Evolutionary conservation across 176 grass and related monocot genomes (phyloP).

Genomic region (Dactylis glomerata): DNA sequence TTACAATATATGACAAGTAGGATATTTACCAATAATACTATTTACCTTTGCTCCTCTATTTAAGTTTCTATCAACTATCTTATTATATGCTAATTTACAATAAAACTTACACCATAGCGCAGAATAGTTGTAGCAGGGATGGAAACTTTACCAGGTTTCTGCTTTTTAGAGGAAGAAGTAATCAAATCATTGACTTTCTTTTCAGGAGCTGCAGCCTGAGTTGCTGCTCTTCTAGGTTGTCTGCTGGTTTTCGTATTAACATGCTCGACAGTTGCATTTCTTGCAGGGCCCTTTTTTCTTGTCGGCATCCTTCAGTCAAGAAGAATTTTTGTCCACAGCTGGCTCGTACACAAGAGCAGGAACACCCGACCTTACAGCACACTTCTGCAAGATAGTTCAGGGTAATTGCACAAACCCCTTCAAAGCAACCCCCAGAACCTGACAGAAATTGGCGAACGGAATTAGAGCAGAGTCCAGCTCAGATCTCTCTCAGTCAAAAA

Average conservation of each 20-base stretch:
- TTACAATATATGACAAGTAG: neutral
- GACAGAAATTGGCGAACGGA: neutral
- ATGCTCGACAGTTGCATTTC: conserved; percentile 49
- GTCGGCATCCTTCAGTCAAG: conserved; percentile 65
- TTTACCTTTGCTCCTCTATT: neutral
- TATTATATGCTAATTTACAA: neutral
- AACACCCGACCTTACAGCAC: neutral
- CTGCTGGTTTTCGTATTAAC: conserved; percentile 35
- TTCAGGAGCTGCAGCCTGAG: conserved; percentile 42
- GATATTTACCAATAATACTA: neutral
- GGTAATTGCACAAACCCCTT: neutral
- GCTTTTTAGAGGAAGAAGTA: conserved; percentile 83
- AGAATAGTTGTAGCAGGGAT: neutral
- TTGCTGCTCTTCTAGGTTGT: conserved; percentile 40
- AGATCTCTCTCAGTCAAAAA: neutral
- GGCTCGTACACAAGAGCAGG: neutral
- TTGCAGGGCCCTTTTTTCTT: conserved; percentile 62
- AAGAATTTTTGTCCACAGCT: conserved; percentile 3
- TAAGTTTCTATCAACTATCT: neutral
- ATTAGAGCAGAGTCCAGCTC: neutral
- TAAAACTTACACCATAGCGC: neutral
- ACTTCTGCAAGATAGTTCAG: neutral
- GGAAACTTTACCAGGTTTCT: conserved; percentile 52
- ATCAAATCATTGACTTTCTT: conserved; percentile 94
- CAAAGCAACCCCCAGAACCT: neutral